These are phyloP conservation scores for Sphagnum tenellum DNA, from an alignment of 225 moss, liverwort and hornwort species.

Conservation along the genomic window DNA sequence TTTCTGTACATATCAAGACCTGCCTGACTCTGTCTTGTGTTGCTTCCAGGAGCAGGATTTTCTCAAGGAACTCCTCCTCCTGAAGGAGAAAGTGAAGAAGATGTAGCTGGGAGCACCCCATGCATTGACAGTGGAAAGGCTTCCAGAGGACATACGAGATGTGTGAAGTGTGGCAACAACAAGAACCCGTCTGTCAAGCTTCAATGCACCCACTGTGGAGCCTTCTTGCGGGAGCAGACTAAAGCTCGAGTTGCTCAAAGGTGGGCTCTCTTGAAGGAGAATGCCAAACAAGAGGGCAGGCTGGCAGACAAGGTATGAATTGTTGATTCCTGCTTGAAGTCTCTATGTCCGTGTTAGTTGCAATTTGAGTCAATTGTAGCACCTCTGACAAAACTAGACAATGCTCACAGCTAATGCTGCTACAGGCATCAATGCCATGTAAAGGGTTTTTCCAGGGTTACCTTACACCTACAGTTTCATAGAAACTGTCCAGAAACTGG, in stretches of 20 bases:
- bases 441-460: no score
- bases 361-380: no score
- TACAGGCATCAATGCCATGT: no score
- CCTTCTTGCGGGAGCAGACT: conserved; percentile 6
- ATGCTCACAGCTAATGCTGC: no score
- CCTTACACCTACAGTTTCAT: no score
- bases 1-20: not conserved
- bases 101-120: conserved; percentile 6
- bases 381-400: no score
- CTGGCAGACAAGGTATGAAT: conserved; percentile 5
- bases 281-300: conserved; percentile 6
- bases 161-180: conserved; percentile 8
- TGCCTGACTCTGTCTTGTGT: not conserved
- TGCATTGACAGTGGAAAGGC: conserved; percentile 6
- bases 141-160: conserved; percentile 4
- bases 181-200: conserved; percentile 8
- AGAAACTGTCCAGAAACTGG: no score
- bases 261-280: conserved; percentile 5
- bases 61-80: conserved; percentile 4
- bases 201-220: conserved; percentile 8
- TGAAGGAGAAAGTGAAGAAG: conserved; percentile 6
- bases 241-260: conserved; percentile 8
- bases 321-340: no score
- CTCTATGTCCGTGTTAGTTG: no score
- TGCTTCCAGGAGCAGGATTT: not conserved